These are phyloP conservation scores for Onygena corvina DNA, from an alignment of 2,329 filamentous ascomycete species.

Conservation along the genomic window DNA sequence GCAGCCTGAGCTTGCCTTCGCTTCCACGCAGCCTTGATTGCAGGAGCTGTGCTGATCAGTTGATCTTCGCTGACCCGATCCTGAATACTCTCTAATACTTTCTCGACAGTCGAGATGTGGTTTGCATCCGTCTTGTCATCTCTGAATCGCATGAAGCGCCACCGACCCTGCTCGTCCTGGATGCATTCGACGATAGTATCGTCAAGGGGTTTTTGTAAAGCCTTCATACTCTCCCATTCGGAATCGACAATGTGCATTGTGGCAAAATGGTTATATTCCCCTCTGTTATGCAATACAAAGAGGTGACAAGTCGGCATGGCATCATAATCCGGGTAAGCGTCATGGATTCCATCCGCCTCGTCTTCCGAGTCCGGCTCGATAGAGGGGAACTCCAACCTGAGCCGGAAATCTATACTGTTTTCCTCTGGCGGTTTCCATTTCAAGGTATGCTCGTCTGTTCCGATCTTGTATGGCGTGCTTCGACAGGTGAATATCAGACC, in stretches of 20 bases:
- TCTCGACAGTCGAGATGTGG: conserved; percentile 69
- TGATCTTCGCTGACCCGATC: conserved; percentile 77
- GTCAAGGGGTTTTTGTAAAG: conserved; percentile 61
- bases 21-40: conserved; percentile 76
- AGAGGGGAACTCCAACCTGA: conserved; percentile 62
- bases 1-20: conserved; percentile 37
- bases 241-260: conserved; percentile 56
- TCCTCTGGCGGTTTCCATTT: conserved; percentile 97
- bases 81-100: conserved; percentile 78
- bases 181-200: conserved; percentile 84
- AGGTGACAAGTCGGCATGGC: conserved; percentile 62
- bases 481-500: conserved; percentile 96
- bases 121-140: conserved; percentile 91
- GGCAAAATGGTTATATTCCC: conserved; percentile 53
- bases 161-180: conserved; percentile 60
- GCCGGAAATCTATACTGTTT: conserved; percentile 86
- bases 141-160: conserved; percentile 79
- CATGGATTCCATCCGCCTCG: conserved; percentile 51
- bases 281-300: conserved; percentile 54
- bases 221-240: conserved; percentile 78
- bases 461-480: conserved; percentile 70
- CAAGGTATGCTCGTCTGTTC: conserved; percentile 84
- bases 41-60: conserved; percentile 54
- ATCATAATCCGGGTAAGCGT: conserved; percentile 65
- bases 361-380: conserved; percentile 58